A percentile compares a stretch with the other conserved stretches of the same genome.
These are phyloP conservation scores for Neocucurbitaria cava DNA, from an alignment of 2,329 filamentous ascomycete genomes.

Conservation along the genomic window DNA sequence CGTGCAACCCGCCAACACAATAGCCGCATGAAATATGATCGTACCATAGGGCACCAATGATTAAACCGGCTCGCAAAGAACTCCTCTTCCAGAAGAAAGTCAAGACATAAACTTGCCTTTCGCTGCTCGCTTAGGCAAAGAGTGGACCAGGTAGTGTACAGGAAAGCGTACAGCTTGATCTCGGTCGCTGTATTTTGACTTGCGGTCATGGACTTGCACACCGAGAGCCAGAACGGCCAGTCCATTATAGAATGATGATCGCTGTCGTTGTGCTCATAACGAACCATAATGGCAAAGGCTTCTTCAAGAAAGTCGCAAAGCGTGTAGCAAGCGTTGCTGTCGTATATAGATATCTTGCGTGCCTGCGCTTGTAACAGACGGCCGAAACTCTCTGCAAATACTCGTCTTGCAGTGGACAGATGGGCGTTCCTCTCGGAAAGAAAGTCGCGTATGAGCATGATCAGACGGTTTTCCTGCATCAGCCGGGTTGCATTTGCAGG, in stretches of 20 bases:
- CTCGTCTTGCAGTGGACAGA: conserved; percentile 64
- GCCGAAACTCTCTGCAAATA: conserved; percentile 80
- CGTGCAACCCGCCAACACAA: conserved; percentile 88
- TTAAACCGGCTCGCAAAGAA: conserved; percentile 85
- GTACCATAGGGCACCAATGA: conserved; percentile 95
- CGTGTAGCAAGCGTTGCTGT: conserved; percentile 84
- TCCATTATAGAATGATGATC: conserved; percentile 64
- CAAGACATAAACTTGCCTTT: conserved; percentile 73
- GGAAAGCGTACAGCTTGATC: conserved; percentile 80
- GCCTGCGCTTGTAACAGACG: conserved; percentile 75
- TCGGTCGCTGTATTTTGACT: conserved; percentile 91
- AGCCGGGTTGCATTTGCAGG: conserved; percentile 75
- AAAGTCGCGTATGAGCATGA: conserved; percentile 83
- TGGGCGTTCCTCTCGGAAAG: conserved; percentile 67
- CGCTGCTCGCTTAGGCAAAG: conserved; percentile 69
- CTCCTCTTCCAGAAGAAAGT: conserved; percentile 76
- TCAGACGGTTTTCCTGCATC: conserved; percentile 88
- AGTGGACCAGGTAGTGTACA: conserved; percentile 81
- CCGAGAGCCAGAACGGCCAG: conserved; percentile 85
- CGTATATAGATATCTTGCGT: conserved; percentile 77
- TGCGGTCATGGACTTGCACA: conserved; percentile 77
- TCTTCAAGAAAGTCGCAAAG: conserved; percentile 93
- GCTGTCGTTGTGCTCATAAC: conserved; percentile 61
- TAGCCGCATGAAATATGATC: conserved; percentile 89
- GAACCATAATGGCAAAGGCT: conserved; percentile 70